Evolutionary conservation across 2,329 filamentous ascomycete genomes (phyloP), one percentile per base, ranked within the genome.

Genomic region (Claviceps pazoutovae): DNA sequence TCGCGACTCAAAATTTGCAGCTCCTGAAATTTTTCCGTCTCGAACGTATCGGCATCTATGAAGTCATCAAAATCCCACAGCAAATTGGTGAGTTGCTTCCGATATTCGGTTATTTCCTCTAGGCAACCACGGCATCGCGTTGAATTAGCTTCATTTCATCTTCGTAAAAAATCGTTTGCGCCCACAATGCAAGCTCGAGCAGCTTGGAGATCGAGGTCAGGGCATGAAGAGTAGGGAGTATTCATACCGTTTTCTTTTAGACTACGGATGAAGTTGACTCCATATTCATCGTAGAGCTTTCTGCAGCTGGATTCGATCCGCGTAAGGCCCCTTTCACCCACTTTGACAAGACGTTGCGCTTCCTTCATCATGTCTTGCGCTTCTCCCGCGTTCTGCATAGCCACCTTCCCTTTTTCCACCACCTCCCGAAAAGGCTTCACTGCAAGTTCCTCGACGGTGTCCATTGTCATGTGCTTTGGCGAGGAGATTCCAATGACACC

Each of bases 31-130:
- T 73, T 75, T 17, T 66, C 67, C 26, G 65, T 61, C n/a, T 79
- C 74, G 54, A 79, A 80, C 23, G 67, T 67, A 37, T 75, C 71
- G 14, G 64, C 57, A 48, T 76, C 72, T 54, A 74, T 62, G 56
- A 68, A 78, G 50, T 80, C 76, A 51, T 80, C 77, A 56, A 80
- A 79, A 49, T 75, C 76, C 70, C 75, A 80, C 6, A 79, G 62
- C 23, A 78, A 58, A 46, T 74, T 70, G 53, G 69, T 73, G 42
- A 80, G 64, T 51, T 73, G 67, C 17, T 67, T 65, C 46, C 75
- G 68, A 53, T 70, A 72, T 45, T 68, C 62, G 50, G 73, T 70
- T 50, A 80, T 75, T 37, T 73, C 73, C 51, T 74, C 76, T 78
- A 37, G 9, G 16, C 2, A 47, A 4, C 30, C 30, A 37, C 30